phyloP scores from a whole-genome alignment of 169 alveolate genomes.

The Cystoisospora suis region DNA sequence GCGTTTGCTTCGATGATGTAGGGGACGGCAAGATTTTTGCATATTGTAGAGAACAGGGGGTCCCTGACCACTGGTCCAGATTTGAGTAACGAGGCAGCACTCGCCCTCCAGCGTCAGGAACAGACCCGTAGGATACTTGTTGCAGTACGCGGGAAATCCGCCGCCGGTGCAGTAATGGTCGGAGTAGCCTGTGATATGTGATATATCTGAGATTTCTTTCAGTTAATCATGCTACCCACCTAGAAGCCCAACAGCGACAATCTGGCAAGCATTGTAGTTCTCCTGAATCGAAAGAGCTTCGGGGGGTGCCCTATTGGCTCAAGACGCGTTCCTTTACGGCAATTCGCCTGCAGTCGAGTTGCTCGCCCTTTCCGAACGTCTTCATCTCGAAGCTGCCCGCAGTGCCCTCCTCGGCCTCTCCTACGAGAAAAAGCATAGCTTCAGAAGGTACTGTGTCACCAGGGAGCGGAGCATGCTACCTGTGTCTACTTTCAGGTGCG shows the following conservation, averaged over 20 bases:
- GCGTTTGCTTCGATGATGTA: constrained; percentile 52
- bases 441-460: not conserved
- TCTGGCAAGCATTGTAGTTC: constrained; percentile 56
- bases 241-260: constrained; percentile 44
- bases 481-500: constrained; percentile 35
- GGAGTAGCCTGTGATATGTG: constrained; percentile 25
- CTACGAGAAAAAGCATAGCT: not conserved
- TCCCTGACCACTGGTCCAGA: constrained; percentile 49
- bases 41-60: constrained; percentile 53
- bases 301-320: too few species aligned
- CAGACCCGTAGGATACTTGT: constrained; percentile 56
- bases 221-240: not conserved
- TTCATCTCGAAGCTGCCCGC: constrained; percentile 19
- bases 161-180: constrained; percentile 51
- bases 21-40: constrained; percentile 63
- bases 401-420: not conserved
- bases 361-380: constrained; percentile 28
- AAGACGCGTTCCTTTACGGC: constrained; percentile 49
- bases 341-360: constrained; percentile 49
- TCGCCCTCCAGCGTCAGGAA: not conserved
- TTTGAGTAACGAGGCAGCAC: not conserved
- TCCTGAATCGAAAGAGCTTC: too few species aligned
- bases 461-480: not conserved
- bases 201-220: not conserved
- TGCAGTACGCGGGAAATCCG: constrained; percentile 64